Evolutionary conservation across 2,329 filamentous ascomycete genomes (phyloP).

Genomic region (Bipolaris sorokiniana): DNA sequence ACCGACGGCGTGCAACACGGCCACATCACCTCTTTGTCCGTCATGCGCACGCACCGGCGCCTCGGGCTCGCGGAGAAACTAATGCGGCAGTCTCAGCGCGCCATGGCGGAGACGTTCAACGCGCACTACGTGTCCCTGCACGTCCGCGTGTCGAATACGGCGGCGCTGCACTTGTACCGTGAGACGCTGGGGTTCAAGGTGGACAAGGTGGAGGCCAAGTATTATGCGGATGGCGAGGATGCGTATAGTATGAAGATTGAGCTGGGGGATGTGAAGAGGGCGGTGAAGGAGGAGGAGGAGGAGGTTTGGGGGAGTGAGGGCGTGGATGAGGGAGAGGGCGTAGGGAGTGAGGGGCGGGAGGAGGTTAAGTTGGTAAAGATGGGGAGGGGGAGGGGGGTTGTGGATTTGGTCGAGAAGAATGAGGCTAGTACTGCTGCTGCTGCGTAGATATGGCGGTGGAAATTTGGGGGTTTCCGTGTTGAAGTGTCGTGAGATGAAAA

Average conservation of each 20-base stretch:
- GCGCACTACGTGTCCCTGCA: slow-evolving; percentile 94
- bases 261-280: slow-evolving; percentile 64
- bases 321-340: slow-evolving; percentile 42
- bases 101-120: slow-evolving; percentile 94
- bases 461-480: too few relatives aligned
- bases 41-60: slow-evolving; percentile 93
- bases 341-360: slow-evolving; percentile 38
- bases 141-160: slow-evolving; percentile 91
- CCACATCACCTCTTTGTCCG: slow-evolving; percentile 92
- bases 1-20: slow-evolving; percentile 88
- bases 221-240: slow-evolving; percentile 98
- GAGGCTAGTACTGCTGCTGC: slow-evolving; percentile 49
- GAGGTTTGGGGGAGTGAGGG: slow-evolving; percentile 45
- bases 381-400: slow-evolving; percentile 78
- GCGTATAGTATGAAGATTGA: slow-evolving; percentile 94
- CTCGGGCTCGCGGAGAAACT: slow-evolving; percentile 95
- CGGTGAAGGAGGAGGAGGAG: slow-evolving; percentile 55
- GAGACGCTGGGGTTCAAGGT: slow-evolving; percentile 55
- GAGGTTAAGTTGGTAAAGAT: slow-evolving; percentile 73
- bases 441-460: neutral
- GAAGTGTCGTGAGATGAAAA: neutral
- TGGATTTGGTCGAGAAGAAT: slow-evolving; percentile 75
- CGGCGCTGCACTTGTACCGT: slow-evolving; percentile 89
- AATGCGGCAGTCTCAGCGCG: slow-evolving; percentile 94
- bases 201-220: slow-evolving; percentile 73